Percentiles rank a stretch among this genome's conserved stretches.
Evolutionary conservation across 768 basidiomycete species (phyloP).

Genomic region (Mycena metata): DNA sequence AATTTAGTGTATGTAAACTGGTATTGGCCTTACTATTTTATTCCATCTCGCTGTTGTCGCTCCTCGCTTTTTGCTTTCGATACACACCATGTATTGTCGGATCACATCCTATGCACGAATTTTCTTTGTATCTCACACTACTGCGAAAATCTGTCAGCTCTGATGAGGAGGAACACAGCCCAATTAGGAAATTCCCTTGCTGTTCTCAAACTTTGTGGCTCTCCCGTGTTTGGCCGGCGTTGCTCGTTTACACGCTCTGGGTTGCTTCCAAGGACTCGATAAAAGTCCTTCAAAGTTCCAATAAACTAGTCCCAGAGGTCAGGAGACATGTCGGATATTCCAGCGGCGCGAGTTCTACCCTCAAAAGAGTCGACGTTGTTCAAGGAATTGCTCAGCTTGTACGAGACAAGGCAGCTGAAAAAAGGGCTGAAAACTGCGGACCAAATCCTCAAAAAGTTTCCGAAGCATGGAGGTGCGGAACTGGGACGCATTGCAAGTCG

Average conservation of each 20-base stretch:
- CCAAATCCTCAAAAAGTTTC: constrained; percentile 94
- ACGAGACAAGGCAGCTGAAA: constrained; percentile 91
- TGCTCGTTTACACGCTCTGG: not conserved
- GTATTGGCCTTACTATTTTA: constrained; percentile 16
- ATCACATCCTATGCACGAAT: not conserved
- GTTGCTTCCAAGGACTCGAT: not conserved
- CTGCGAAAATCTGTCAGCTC: too few species aligned
- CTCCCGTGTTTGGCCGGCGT: not conserved
- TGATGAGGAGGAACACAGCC: constrained; percentile 1
- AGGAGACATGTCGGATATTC: constrained; percentile 38
- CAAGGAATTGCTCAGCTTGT: constrained; percentile 86
- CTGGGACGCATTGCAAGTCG: not conserved
- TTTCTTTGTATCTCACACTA: not conserved
- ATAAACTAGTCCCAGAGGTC: not conserved
- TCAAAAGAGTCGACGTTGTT: constrained; percentile 89
- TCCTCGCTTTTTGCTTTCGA: constrained; percentile 31
- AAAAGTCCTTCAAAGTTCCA: not conserved
- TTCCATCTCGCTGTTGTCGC: constrained; percentile 31
- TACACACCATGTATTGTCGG: constrained; percentile 17
- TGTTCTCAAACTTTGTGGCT: constrained; percentile 6
- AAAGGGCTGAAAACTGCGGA: constrained; percentile 93
- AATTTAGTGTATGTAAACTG: constrained; percentile 21
- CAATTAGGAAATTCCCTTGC: constrained; percentile 15
- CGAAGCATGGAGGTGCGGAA: constrained; percentile 91
- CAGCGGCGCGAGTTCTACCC: constrained; percentile 72